These are phyloP conservation scores for Senna tora DNA, from an alignment of 306 rosid genomes.

Conservation along the genomic window DNA sequence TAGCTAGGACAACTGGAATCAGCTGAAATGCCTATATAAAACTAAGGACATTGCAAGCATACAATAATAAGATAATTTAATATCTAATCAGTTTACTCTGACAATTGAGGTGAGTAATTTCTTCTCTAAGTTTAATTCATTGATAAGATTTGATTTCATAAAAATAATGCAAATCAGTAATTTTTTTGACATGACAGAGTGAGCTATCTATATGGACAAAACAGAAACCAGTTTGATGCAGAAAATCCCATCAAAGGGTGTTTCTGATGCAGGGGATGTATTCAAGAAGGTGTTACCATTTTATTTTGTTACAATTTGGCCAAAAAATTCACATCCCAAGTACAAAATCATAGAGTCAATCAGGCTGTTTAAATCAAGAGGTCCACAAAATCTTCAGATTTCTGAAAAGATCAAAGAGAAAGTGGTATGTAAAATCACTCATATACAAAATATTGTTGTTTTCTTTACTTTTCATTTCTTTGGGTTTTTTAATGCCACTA, in stretches of 20 bases:
- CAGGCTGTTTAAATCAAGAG: neutral
- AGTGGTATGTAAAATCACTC: too few species aligned
- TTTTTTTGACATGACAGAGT: neutral
- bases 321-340: neutral
- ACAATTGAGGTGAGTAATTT: neutral
- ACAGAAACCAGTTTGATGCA: neutral
- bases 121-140: neutral
- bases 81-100: neutral
- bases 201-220: constrained; percentile 6
- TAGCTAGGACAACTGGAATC: neutral
- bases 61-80: neutral
- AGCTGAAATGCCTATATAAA: neutral
- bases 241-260: neutral
- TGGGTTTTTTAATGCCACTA: too few species aligned
- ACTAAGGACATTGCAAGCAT: neutral
- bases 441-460: too few species aligned
- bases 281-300: neutral
- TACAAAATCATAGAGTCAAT: neutral
- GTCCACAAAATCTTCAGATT: neutral
- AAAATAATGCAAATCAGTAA: neutral
- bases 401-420: constrained; percentile 22
- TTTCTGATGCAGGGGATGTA: too few species aligned
- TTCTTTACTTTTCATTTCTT: too few species aligned
- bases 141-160: neutral
- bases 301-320: constrained; percentile 22